A percentile compares a stretch with the other conserved stretches of the same genome.
Conservation (phyloP, 2,329 filamentous ascomycete species). For the Cyclaneusma minus region DNA sequence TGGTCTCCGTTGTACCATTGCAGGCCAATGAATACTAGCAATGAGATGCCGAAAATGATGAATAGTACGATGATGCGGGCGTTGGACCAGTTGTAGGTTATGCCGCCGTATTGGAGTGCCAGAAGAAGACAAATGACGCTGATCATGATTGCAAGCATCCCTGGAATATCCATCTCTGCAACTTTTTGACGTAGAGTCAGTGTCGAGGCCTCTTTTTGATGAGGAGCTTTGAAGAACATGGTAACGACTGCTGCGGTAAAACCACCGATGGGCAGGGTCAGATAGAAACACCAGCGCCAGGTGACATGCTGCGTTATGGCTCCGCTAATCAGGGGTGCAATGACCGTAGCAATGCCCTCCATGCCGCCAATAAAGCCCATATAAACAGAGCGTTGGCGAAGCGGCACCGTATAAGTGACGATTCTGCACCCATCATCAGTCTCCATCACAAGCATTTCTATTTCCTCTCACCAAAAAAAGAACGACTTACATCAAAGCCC, state of each 20-base stretch:
- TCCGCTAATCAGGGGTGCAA: constrained; percentile 14
- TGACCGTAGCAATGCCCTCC: constrained; percentile 2
- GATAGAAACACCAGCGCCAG: constrained; percentile 20
- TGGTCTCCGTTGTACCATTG: constrained; percentile 2
- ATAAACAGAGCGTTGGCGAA: constrained; percentile 3
- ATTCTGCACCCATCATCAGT: too few relatives aligned
- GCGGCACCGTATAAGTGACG: constrained; percentile 9
- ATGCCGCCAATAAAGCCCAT: constrained; percentile 2
- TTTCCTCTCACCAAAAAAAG: constrained; percentile 21
- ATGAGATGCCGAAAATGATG: constrained; percentile 11
- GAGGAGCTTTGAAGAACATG: too few relatives aligned
- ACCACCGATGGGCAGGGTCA: too few relatives aligned
- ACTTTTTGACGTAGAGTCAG: too few relatives aligned
- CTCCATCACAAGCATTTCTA: too few relatives aligned
- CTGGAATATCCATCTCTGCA: too few relatives aligned
- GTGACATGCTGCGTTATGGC: constrained; percentile 22
- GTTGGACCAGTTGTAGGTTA: constrained; percentile 23
- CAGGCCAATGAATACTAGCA: constrained; percentile 7
- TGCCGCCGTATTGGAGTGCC: constrained; percentile 23
- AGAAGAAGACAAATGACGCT: constrained; percentile 21
- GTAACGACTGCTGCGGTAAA: too few relatives aligned
- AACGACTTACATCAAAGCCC: constrained; percentile 21
- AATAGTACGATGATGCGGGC: constrained; percentile 19
- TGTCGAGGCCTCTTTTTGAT: too few relatives aligned
- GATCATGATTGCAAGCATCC: too few relatives aligned